phyloP scores from a whole-genome alignment of 164 flowering plant species.

The Dillenia suffruticosa region DNA sequence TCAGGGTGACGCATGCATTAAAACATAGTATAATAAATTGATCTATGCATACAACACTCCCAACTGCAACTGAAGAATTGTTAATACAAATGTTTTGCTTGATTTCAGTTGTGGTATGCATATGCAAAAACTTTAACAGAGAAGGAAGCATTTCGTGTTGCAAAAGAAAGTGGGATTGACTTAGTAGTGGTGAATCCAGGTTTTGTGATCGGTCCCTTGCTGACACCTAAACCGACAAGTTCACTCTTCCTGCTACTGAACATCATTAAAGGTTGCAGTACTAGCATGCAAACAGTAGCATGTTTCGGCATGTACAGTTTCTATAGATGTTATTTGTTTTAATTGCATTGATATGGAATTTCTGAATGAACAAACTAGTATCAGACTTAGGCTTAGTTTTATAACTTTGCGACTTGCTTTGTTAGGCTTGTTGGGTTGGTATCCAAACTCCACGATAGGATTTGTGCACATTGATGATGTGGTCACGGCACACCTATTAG shows the following conservation, averaged over 20 bases:
- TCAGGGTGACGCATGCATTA: neutral
- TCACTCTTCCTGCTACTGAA: slow-evolving; percentile 70
- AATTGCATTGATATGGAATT: too few species aligned
- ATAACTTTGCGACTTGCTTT: too few species aligned
- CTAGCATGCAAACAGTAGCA: too few species aligned
- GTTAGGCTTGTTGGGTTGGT: slow-evolving; percentile 40
- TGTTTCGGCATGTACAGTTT: too few species aligned
- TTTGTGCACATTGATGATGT: slow-evolving; percentile 92
- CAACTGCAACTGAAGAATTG: neutral
- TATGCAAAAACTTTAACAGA: slow-evolving; percentile 80
- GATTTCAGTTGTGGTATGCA: slow-evolving; percentile 67
- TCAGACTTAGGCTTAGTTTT: too few species aligned
- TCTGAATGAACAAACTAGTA: too few species aligned
- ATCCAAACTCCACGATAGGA: slow-evolving; percentile 67
- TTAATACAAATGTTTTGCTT: neutral
- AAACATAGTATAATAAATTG: neutral
- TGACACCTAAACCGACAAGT: slow-evolving; percentile 45
- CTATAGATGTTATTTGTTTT: too few species aligned
- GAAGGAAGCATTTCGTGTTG: slow-evolving; percentile 81
- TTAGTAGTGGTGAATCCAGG: slow-evolving; percentile 76
- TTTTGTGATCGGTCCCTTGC: slow-evolving; percentile 74
- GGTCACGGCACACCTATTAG: slow-evolving; percentile 72
- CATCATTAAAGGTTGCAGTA: slow-evolving; percentile 53
- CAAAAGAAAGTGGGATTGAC: slow-evolving; percentile 59
- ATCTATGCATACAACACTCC: neutral